Evolutionary conservation across 345 rosid genomes (phyloP).

Genomic region (Citrus unshiu): DNA sequence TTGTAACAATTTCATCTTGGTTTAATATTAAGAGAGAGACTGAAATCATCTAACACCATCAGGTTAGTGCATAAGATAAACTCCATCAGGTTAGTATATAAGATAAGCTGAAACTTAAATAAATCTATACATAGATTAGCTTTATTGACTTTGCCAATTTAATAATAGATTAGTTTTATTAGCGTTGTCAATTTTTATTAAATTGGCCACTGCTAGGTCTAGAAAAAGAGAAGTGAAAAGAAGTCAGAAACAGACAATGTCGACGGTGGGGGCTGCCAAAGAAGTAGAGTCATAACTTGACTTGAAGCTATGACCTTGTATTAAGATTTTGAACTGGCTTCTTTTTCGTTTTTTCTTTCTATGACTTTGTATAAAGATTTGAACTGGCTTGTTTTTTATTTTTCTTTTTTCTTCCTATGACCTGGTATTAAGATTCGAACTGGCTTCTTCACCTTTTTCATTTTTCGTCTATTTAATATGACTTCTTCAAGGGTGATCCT

Average conservation of each 20-base stretch:
- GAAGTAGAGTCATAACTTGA: constrained; percentile 4
- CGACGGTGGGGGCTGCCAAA: constrained; percentile 18
- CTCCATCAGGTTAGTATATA: too few relatives aligned
- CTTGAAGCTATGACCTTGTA: not conserved
- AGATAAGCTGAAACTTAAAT: not conserved
- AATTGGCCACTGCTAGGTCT: not conserved
- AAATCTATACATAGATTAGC: not conserved
- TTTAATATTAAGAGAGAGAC: not conserved
- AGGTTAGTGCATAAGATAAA: too few relatives aligned
- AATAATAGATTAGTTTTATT: too few relatives aligned
- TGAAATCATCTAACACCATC: too few relatives aligned
- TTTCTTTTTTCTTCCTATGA: too few relatives aligned
- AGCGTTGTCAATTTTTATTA: not conserved
- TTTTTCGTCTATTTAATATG: not conserved
- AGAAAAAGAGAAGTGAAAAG: not conserved
- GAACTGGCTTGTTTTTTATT: not conserved
- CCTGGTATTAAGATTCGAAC: not conserved
- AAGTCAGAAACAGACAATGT: constrained; percentile 11
- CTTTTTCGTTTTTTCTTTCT: not conserved
- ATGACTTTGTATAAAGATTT: too few relatives aligned
- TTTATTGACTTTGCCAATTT: not conserved
- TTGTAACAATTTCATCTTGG: too few relatives aligned
- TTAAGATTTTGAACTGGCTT: not conserved
- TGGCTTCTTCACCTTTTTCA: not conserved
- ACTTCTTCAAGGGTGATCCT: not conserved